Evolutionary conservation across 192 early-diverging fungal species (phyloP), one percentile per base, ranked within the genome.

Genomic region (Gryganskiella cystojenkinii): DNA sequence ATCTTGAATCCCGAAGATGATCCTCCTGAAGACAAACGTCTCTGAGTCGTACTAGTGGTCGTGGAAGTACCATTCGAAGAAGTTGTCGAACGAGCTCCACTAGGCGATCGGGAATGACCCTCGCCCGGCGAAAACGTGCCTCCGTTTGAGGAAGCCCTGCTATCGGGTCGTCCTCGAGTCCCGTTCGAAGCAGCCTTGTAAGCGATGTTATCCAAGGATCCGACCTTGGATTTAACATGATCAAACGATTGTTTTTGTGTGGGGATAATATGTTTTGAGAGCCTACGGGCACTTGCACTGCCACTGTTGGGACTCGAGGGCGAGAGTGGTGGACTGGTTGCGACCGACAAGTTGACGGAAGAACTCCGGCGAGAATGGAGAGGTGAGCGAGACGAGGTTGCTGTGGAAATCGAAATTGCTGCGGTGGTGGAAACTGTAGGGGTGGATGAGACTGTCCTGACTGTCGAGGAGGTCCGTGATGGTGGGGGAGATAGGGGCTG

Each of bases 221-320:
- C 73, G n/a, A 84, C 82, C 35, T 80, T 81, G 51, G 73, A 67
- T 43, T 64, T 69, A 4, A 80, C 79, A 56, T 80, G 57, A 15
- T 57, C 66, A 15, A 59, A 69, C 8, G 51, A 22, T 7, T 17
- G 28, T 40, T 69, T 68, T 55, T 78, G 74, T 1, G 74, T 78
- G 6, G 74, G 74, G 50, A 78, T 68, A 19, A 78, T 78, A 33
- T 78, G 65, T 45, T 69, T 78, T 22, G 74, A 78, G 25, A 78
- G 34, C 9, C 67, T 59, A 31, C 74, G 74, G 17, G 67, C 13
- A 13, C 13, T 40, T 5, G 37, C 37, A 40, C 37, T 40, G 37
- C 37, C 37, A 33, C 34, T 56, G 37, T 22, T 34, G 3, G 66
- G 51, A 25, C 46, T 55, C 3, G 55, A 37, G 0, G 71, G 56